Evolutionary conservation across 2,329 filamentous ascomycete genomes (phyloP), one percentile per base, ranked within the genome.

Genomic region (Penicillium sp.): DNA sequence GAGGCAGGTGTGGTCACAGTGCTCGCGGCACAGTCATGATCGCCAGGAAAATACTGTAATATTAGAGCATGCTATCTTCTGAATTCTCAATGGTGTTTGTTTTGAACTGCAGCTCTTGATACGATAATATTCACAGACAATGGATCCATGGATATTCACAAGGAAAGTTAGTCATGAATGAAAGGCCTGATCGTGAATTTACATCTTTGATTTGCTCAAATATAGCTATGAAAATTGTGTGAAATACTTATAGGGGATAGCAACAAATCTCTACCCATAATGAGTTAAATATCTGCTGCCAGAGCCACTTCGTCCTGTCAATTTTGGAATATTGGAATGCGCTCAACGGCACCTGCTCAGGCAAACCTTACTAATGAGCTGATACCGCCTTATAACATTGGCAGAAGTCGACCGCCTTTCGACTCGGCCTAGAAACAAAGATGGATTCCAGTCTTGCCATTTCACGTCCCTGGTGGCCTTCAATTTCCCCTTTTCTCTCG

Each of bases 1-100:
- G 75, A 73, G 15, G 84, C 90, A 43, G 91, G 91, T 15, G 79
- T 82, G 40, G 70, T 97, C 46, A 87, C 80, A 52, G 78, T 93
- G 56, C 73, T 95, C 56, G 77, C 78, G 43, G 68, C 73, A 47
- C 75, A 79, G 67, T 77, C 77, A 66, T 72, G 64, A 63, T 65
- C 60, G 58, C 22, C 24, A 55, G 51, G 24, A 45, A 48, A 48
- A 51, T 41, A 43, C 21, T 61, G 54, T 60, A 60, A 54, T 59
- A 60, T 53, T 57, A 60, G 51, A 58, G 49, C 58, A 53, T 50
- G 53, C 45, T 44, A 51, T 53, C 50, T 53, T 53, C 34, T 53
- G 35, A 45, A 39, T 54, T 51, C 49, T 48, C 21, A 52, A 26
- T 52, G 54, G 48, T 58, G 54, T 57, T 57, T 57, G 42, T 53